A percentile compares a stretch with the other conserved stretches of the same genome.
These are phyloP conservation scores for Candida wancherniae DNA, from an alignment of 805 yeast species.

Conservation along the genomic window DNA sequence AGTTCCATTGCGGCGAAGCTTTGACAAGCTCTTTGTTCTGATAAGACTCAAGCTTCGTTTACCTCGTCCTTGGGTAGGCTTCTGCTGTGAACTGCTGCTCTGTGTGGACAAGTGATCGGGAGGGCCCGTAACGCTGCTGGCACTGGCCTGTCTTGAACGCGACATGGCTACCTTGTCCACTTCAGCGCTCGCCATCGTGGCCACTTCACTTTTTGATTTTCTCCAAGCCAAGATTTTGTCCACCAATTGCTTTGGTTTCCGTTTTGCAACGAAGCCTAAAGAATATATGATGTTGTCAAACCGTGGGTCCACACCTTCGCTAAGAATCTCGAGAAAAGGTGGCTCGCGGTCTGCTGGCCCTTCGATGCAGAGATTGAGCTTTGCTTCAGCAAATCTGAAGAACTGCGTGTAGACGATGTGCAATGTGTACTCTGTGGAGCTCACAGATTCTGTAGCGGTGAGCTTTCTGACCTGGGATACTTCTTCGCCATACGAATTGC, in stretches of 20 bases:
- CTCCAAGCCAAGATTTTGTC: slow-evolving; percentile 99
- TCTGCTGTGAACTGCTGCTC: slow-evolving; percentile 4
- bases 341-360: slow-evolving; percentile 69
- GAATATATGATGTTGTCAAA: slow-evolving; percentile 85
- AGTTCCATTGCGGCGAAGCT: too few relatives aligned
- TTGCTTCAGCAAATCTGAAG: slow-evolving; percentile 88
- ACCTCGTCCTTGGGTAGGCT: slow-evolving; percentile 15
- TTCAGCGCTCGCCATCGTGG: slow-evolving; percentile 43
- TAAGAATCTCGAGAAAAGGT: slow-evolving; percentile 63
- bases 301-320: slow-evolving; percentile 79
- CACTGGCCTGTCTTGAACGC: slow-evolving; percentile 2
- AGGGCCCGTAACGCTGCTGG: background rate
- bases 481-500: slow-evolving; percentile 32
- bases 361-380: slow-evolving; percentile 66
- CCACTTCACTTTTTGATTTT: slow-evolving; percentile 84
- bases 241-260: slow-evolving; percentile 90
- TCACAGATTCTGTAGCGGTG: slow-evolving; percentile 53
- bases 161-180: slow-evolving; percentile 35
- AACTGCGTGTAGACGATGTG: slow-evolving; percentile 94
- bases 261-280: slow-evolving; percentile 83
- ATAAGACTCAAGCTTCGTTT: slow-evolving; percentile 38
- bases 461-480: slow-evolving; percentile 29
- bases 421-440: slow-evolving; percentile 85
- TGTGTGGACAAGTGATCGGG: slow-evolving; percentile 1
- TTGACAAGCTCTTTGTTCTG: slow-evolving; percentile 36